Evolutionary conservation across 768 basidiomycete genomes (phyloP), one percentile per base, ranked within the genome.

Genomic region (Macrolepiota dolichaula): DNA sequence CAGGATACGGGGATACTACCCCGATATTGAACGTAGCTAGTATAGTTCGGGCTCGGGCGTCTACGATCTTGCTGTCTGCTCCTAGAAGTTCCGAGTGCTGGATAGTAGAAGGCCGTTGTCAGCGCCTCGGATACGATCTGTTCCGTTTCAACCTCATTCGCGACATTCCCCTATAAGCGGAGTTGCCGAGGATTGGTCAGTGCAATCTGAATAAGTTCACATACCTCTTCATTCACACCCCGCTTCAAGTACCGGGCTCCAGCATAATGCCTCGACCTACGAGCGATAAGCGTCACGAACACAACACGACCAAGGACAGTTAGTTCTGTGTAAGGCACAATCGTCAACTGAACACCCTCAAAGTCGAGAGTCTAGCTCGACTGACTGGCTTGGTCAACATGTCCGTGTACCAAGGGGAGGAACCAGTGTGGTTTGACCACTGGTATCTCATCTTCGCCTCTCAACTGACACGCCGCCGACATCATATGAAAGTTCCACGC

Each of bases 61-160:
- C 89, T 77, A 17, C 59, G 51, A 9, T 47, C 32, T 36, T 76
- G 73, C 12, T 72, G 75, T 40, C 66, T 71, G 7, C 66, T 72
- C 19, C 69, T 68, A 1, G 65, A 57, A 7, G 69, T 65, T 13
- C 76, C 75, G 42, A 76, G 72, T 11, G 79, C 75, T 9, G 91
- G 92, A 65, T 81, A 89, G 70, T 94, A 93, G 70, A 97, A 96
- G 0, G 94, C 86, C 0, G 94, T 96, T 0, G 92, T 96, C 4
- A 92, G 70, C 0, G 92, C 90, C 69, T 96, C 95, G 7, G 89
- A 91, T 0, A 96, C 93, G 54, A 99, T 96, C 69, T 99, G 97
- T 71, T 99, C 97, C 0, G 95, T 97, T 74, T 99, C 97, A 1
- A 99, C 97, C 72, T 98, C 97, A 69, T 99, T 99, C 2, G 96